Conservation (phyloP, 106 monocot species). For the Dendrobium catenatum region DNA sequence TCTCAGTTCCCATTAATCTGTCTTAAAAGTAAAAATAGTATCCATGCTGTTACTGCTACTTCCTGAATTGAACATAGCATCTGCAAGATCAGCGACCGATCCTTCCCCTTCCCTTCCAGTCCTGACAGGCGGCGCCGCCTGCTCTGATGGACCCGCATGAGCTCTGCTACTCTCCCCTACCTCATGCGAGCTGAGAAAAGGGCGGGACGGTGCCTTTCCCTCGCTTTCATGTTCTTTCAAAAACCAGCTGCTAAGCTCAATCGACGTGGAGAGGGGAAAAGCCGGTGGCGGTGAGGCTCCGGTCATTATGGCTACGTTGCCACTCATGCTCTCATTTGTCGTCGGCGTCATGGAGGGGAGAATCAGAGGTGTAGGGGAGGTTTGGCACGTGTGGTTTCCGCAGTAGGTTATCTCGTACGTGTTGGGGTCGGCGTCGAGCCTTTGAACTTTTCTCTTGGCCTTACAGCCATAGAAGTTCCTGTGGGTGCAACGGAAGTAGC, state of each 20-base stretch:
- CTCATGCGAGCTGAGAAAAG: background rate
- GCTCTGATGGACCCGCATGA: background rate
- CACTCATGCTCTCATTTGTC: background rate
- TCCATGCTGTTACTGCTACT: slow-evolving; percentile 41
- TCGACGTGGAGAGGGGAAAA: background rate
- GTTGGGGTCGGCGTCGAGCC: slow-evolving; percentile 58
- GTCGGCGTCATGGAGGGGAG: slow-evolving; percentile 6
- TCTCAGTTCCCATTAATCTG: background rate
- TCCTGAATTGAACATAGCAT: slow-evolving; percentile 50
- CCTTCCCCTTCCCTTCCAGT: slow-evolving; percentile 22
- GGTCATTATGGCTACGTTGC: background rate
- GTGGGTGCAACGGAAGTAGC: slow-evolving; percentile 67
- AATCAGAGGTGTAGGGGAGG: slow-evolving; percentile 33
- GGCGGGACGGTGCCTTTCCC: background rate
- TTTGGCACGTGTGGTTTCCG: slow-evolving; percentile 48
- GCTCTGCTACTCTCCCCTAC: background rate
- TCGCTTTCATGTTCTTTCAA: background rate
- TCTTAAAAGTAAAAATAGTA: slow-evolving; percentile 23
- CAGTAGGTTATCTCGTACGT: slow-evolving; percentile 52
- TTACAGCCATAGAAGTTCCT: slow-evolving; percentile 59
- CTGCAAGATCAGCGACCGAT: slow-evolving; percentile 42
- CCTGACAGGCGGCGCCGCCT: background rate
- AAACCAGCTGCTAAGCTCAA: background rate
- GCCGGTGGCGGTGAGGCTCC: background rate
- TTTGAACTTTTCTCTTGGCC: slow-evolving; percentile 70